phyloP scores from a whole-genome alignment of 163 green algal genomes.

The Scenedesmus sp. region DNA sequence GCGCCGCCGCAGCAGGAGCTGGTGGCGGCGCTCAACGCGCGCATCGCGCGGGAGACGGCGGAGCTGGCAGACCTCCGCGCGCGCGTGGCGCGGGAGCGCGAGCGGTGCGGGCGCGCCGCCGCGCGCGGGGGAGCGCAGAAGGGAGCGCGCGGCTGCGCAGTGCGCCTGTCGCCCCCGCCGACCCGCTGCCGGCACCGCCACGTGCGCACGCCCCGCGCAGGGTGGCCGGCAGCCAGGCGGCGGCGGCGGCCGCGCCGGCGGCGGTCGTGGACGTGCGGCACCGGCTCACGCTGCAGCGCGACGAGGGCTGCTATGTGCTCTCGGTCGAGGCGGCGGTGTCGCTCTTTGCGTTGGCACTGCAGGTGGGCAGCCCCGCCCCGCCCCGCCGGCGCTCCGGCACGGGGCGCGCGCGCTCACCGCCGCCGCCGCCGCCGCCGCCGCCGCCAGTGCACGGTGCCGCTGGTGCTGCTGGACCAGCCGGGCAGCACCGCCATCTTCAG shows the following conservation, averaged over 20 bases:
- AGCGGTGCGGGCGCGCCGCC: slow-evolving; percentile 31
- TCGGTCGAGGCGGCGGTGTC: slow-evolving; percentile 54
- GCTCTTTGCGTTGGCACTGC: slow-evolving; percentile 58
- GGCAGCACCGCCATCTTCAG: slow-evolving; percentile 72
- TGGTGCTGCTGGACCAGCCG: slow-evolving; percentile 71
- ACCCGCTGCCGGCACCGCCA: neutral
- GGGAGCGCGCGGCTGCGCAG: neutral
- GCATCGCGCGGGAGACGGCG: slow-evolving; percentile 49
- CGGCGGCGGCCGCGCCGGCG: neutral
- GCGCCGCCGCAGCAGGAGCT: slow-evolving; percentile 39
- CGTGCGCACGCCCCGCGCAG: neutral
- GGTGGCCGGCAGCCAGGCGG: slow-evolving; percentile 11
- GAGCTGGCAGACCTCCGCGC: slow-evolving; percentile 51
- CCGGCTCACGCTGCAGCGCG: slow-evolving; percentile 41
- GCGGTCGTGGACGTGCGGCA: slow-evolving; percentile 39
- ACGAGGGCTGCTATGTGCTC: slow-evolving; percentile 57
- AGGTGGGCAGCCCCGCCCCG: slow-evolving; percentile 15
- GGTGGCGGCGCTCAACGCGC: slow-evolving; percentile 28
- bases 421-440: neutral
- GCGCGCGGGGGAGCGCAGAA: neutral
- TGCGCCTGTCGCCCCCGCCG: neutral
- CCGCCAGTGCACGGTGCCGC: neutral
- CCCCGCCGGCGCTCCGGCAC: slow-evolving; percentile 49
- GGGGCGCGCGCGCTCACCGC: neutral
- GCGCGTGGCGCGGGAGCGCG: slow-evolving; percentile 56